These are phyloP conservation scores for Aureobasidium musti DNA, from an alignment of 2,329 filamentous ascomycete species.

Conservation along the genomic window DNA sequence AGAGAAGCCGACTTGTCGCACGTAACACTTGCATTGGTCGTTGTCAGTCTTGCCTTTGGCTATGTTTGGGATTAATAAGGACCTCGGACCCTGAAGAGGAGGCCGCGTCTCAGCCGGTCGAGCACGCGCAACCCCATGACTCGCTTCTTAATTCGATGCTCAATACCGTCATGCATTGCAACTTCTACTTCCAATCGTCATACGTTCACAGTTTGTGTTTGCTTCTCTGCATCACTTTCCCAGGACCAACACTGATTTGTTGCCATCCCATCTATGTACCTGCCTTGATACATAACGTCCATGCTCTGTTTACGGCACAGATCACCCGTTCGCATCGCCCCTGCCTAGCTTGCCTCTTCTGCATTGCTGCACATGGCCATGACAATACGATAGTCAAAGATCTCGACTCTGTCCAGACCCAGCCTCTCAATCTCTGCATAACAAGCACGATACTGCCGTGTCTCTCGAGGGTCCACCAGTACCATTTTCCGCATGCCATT, in stretches of 20 bases:
- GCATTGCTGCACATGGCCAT: constrained; percentile 11
- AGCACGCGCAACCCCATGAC: neutral
- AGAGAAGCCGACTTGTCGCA: neutral
- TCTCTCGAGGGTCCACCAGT: constrained; percentile 38
- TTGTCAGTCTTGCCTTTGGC: neutral
- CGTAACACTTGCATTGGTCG: constrained; percentile 1
- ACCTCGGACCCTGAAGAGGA: constrained; percentile 4
- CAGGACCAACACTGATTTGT: neutral
- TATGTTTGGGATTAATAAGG: constrained; percentile 2
- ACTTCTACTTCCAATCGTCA: neutral
- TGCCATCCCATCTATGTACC: neutral
- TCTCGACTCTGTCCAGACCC: constrained; percentile 16
- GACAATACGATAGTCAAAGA: constrained; percentile 17
- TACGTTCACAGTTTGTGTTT: neutral
- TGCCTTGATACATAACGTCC: neutral
- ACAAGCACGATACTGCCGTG: neutral
- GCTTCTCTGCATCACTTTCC: neutral
- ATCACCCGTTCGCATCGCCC: neutral
- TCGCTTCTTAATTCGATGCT: neutral
- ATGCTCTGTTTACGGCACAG: neutral
- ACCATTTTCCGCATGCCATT: constrained; percentile 39
- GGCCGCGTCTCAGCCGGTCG: constrained; percentile 10
- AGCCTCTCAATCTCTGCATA: constrained; percentile 14
- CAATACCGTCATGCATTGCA: constrained; percentile 13
- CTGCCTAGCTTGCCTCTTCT: neutral